Conservation (phyloP, 2,329 filamentous ascomycete species). For the Fusarium euwallaceae region DNA sequence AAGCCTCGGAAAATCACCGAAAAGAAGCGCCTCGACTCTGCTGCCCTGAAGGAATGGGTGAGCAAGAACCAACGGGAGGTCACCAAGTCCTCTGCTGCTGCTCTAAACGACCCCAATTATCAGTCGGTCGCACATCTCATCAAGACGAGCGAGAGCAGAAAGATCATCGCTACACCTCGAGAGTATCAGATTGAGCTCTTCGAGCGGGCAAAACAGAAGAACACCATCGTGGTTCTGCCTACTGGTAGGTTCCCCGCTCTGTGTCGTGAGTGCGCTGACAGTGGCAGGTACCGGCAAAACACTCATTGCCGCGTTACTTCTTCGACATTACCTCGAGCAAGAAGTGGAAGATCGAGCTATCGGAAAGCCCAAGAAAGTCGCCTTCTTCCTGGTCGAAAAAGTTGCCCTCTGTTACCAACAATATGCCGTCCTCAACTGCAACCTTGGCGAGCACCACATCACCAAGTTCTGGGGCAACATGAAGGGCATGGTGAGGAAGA, state of each 20-base stretch:
- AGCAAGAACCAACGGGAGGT: slow-evolving; percentile 53
- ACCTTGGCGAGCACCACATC: slow-evolving; percentile 79
- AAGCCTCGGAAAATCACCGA: slow-evolving; percentile 58
- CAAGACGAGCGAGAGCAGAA: slow-evolving; percentile 54
- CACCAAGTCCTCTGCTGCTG: slow-evolving; percentile 44
- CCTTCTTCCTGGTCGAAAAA: slow-evolving; percentile 93
- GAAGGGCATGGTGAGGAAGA: slow-evolving; percentile 56
- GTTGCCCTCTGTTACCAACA: slow-evolving; percentile 94
- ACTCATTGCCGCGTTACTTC: slow-evolving; percentile 89
- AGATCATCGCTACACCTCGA: slow-evolving; percentile 81
- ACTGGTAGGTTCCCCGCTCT: slow-evolving; percentile 68
- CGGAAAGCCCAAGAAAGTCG: slow-evolving; percentile 72
- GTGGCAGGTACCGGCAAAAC: slow-evolving; percentile 89
- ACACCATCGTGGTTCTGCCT: slow-evolving; percentile 92
- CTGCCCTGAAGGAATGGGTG: slow-evolving; percentile 62
- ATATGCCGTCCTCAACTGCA: slow-evolving; percentile 82
- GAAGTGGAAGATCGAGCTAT: slow-evolving; percentile 78
- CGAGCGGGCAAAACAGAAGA: slow-evolving; percentile 84
- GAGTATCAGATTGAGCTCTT: slow-evolving; percentile 96
- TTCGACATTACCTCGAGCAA: slow-evolving; percentile 80
- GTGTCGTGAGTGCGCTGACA: not conserved
- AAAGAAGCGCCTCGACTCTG: slow-evolving; percentile 63
- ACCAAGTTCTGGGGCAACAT: slow-evolving; percentile 82
- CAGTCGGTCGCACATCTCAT: slow-evolving; percentile 52
- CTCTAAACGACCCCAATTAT: slow-evolving; percentile 45